A percentile compares a stretch with the other conserved stretches of the same genome.
Evolutionary conservation across 2,329 filamentous ascomycete species (phyloP).

Genomic region (Macrophomina phaseolina): DNA sequence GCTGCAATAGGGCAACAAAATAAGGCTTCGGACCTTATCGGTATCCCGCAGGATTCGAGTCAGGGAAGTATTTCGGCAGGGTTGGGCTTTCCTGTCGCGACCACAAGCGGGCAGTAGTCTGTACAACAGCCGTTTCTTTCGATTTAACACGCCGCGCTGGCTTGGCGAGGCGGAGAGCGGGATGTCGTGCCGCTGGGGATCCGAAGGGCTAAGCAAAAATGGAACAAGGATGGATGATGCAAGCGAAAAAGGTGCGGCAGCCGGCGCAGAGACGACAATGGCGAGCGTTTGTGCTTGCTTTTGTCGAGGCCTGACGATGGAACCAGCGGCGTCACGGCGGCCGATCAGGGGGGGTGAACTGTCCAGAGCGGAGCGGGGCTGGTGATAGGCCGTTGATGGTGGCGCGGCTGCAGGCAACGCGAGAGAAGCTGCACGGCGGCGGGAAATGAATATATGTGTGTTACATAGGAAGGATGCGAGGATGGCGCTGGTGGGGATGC

Average conservation of each 20-base stretch:
- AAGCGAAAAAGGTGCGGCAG: background rate
- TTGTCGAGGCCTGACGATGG: no score
- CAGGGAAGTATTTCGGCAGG: no score
- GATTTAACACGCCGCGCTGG: background rate
- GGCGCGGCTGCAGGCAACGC: background rate
- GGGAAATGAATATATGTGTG: background rate
- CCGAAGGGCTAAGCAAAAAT: background rate
- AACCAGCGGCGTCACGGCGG: background rate
- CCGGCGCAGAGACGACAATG: background rate
- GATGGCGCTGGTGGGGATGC: background rate
- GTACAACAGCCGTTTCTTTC: no score
- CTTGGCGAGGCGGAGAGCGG: background rate
- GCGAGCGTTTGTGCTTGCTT: no score
- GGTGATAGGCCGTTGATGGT: background rate
- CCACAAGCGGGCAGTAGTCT: no score
- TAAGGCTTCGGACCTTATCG: no score
- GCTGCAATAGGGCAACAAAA: no score
- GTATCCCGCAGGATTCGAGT: no score
- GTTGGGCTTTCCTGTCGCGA: no score
- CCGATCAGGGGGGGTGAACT: background rate
- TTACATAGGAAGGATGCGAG: conserved; percentile 3
- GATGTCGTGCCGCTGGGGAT: background rate
- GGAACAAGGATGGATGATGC: background rate
- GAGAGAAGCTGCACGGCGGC: background rate
- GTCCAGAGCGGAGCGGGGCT: background rate